phyloP scores from a whole-genome alignment of 352 stramenopile species.

The Pythium periplocum region DNA sequence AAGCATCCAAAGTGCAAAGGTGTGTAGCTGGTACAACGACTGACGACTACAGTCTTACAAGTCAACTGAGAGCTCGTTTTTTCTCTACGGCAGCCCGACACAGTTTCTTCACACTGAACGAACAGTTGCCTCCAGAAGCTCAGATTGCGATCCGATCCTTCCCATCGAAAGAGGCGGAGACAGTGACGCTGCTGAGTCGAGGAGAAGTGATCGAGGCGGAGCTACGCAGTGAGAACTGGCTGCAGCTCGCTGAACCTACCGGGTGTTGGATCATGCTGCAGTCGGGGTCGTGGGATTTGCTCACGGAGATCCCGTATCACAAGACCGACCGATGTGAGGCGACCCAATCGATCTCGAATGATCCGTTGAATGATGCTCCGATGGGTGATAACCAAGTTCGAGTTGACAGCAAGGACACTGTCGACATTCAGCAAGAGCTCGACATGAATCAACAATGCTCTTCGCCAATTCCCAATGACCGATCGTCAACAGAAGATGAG shows the following conservation, averaged over 20 bases:
- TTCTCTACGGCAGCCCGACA: slow-evolving; percentile 21
- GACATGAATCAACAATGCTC: background rate
- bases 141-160: slow-evolving; percentile 65
- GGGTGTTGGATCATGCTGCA: slow-evolving; percentile 71
- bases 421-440: slow-evolving; percentile 12
- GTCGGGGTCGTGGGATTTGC: slow-evolving; percentile 37
- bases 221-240: slow-evolving; percentile 41
- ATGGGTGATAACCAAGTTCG: too few relatives aligned
- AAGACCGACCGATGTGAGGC: background rate
- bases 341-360: too few relatives aligned
- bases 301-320: slow-evolving; percentile 33
- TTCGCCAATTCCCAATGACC: background rate
- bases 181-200: slow-evolving; percentile 42
- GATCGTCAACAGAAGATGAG: background rate
- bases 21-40: slow-evolving; percentile 17
- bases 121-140: slow-evolving; percentile 44
- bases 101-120: slow-evolving; percentile 54
- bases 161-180: slow-evolving; percentile 54
- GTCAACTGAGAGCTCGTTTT: background rate
- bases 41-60: background rate
- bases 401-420: background rate
- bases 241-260: slow-evolving; percentile 26
- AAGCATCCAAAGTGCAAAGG: slow-evolving; percentile 39
- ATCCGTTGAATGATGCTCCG: too few relatives aligned
- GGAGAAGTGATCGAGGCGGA: slow-evolving; percentile 51